Evolutionary conservation across 257 asterid genomes (phyloP).

Genomic region (Petunia axillaris): DNA sequence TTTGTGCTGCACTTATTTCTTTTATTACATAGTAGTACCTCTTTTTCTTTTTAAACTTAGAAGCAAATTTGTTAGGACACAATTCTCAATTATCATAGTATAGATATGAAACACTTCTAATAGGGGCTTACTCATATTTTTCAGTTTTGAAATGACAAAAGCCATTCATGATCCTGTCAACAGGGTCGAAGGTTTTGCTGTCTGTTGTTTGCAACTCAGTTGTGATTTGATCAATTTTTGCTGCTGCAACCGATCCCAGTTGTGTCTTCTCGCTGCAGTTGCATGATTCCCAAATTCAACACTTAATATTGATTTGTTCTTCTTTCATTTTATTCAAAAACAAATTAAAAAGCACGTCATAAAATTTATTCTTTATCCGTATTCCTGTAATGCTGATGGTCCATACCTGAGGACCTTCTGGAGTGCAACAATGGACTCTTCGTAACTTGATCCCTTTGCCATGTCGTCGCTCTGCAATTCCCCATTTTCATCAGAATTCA

Average conservation of each 20-base stretch:
- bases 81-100: not conserved
- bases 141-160: conserved; percentile 74
- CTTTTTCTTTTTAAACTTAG: not conserved
- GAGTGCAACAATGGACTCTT: conserved; percentile 77
- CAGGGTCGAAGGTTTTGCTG: conserved; percentile 40
- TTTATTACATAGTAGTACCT: not conserved
- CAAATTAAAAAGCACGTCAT: not conserved
- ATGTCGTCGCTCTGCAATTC: conserved; percentile 74
- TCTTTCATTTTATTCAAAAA: not conserved
- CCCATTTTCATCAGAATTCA: conserved; percentile 15
- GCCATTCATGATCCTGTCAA: conserved; percentile 72
- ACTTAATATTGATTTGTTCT: not conserved
- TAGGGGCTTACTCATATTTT: conserved; percentile 69
- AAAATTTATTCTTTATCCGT: not conserved
- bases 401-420: conserved; percentile 78
- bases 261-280: conserved; percentile 73
- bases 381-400: not conserved
- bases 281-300: not conserved
- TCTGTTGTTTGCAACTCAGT: conserved; percentile 55
- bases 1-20: not conserved
- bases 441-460: conserved; percentile 59
- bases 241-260: conserved; percentile 73
- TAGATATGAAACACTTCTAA: not conserved
- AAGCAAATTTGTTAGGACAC: not conserved
- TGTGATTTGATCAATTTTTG: conserved; percentile 64